Evolutionary conservation across 2,329 filamentous ascomycete genomes (phyloP).

Genomic region (Verticillium isaacii): DNA sequence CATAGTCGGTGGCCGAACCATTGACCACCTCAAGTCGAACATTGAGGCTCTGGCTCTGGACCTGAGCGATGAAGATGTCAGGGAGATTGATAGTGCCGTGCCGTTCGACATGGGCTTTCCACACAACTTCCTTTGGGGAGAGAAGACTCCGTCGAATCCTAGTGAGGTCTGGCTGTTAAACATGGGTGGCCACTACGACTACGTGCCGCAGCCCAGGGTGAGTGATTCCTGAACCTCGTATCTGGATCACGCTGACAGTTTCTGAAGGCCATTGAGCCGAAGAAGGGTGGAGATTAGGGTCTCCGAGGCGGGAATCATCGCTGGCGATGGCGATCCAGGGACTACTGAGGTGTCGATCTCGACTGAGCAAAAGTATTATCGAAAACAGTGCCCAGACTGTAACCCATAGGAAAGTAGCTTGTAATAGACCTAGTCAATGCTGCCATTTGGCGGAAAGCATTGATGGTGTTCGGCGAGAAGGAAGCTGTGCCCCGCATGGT

Average conservation of each 20-base stretch:
- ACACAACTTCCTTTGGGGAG: constrained; percentile 48
- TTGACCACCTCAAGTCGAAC: constrained; percentile 66
- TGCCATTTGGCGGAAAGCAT: neutral
- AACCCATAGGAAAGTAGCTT: neutral
- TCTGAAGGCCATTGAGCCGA: constrained; percentile 33
- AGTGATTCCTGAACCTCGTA: constrained; percentile 3
- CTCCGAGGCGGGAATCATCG: constrained; percentile 22
- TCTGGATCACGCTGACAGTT: constrained; percentile 5
- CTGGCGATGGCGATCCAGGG: constrained; percentile 24
- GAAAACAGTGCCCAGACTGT: neutral
- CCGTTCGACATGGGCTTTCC: constrained; percentile 67
- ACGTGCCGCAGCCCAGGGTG: constrained; percentile 37
- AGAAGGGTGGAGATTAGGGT: constrained; percentile 37
- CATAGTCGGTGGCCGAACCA: constrained; percentile 64
- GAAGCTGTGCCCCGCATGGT: neutral
- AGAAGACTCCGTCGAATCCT: constrained; percentile 27
- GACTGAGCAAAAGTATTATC: neutral
- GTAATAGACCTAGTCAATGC: neutral
- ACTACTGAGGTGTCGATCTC: constrained; percentile 5
- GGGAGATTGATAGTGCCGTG: constrained; percentile 58
- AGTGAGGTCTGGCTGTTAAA: constrained; percentile 38
- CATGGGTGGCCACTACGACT: constrained; percentile 46
- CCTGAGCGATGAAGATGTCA: constrained; percentile 57
- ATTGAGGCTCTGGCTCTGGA: constrained; percentile 61
- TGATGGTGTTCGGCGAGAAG: neutral